Percentiles rank a stretch among this genome's conserved stretches.
phyloP scores from a whole-genome alignment of 306 rosid species.

The Ceratonia siliqua region DNA sequence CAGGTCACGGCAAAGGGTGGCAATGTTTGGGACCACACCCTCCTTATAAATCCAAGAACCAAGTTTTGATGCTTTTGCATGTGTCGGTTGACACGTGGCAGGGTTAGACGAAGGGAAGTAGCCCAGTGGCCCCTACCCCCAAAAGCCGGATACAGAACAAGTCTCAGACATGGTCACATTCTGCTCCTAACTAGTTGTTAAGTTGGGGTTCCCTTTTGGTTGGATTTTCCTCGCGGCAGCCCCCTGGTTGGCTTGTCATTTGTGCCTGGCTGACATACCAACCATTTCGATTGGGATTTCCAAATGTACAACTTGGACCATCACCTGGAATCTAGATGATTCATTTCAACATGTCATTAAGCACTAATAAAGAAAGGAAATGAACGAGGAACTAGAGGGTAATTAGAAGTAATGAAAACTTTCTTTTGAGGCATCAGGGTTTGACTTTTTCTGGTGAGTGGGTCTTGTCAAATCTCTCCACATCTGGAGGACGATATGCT shows the following conservation, averaged over 20 bases:
- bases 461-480: no score
- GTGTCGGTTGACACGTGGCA: slow-evolving; percentile 26
- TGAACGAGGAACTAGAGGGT: no score
- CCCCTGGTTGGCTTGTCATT: slow-evolving; percentile 17
- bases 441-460: neutral
- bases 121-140: slow-evolving; percentile 13
- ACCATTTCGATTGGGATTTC: neutral
- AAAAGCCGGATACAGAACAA: neutral
- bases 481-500: no score
- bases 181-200: slow-evolving; percentile 5
- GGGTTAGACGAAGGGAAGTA: neutral
- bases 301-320: neutral
- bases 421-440: neutral
- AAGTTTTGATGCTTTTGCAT: neutral
- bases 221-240: neutral
- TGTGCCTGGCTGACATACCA: slow-evolving; percentile 30
- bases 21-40: slow-evolving; percentile 7
- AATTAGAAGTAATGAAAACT: no score
- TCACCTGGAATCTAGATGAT: neutral
- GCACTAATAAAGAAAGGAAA: no score
- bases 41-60: neutral
- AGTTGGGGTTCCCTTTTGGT: slow-evolving; percentile 9
- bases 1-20: slow-evolving; percentile 2
- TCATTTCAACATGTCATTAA: no score
- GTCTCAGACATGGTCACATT: slow-evolving; percentile 33